These are phyloP conservation scores for Starmerella powellii DNA, from an alignment of 805 yeast genomes.

Conservation along the genomic window DNA sequence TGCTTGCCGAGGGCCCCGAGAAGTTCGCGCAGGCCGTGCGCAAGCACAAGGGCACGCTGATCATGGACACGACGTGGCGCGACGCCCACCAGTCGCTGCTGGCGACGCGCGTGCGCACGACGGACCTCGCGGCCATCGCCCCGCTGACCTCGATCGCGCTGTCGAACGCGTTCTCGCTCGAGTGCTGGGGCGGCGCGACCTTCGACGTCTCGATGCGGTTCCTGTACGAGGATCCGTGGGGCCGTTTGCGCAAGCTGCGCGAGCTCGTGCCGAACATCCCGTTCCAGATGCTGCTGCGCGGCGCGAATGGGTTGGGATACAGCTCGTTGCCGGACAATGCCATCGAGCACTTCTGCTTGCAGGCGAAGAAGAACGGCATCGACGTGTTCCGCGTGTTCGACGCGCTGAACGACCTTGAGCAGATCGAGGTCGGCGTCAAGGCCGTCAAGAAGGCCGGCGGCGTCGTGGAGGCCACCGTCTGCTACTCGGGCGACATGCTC, in stretches of 20 bases:
- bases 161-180: slow-evolving; percentile 83
- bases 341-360: slow-evolving; percentile 88
- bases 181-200: slow-evolving; percentile 99
- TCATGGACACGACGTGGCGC: slow-evolving; percentile 99
- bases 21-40: slow-evolving; percentile 83
- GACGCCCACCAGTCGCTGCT: slow-evolving; percentile 97
- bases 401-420: slow-evolving; percentile 92
- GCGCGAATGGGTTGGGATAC: slow-evolving; percentile 99
- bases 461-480: slow-evolving; percentile 95
- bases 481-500: slow-evolving; percentile 98
- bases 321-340: slow-evolving; percentile 97
- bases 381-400: slow-evolving; percentile 97
- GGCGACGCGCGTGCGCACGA: slow-evolving; percentile 94
- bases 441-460: slow-evolving; percentile 98
- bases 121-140: slow-evolving; percentile 83
- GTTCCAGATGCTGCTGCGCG: slow-evolving; percentile 97
- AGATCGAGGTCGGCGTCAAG: slow-evolving; percentile 91
- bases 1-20: slow-evolving; percentile 76
- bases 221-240: slow-evolving; percentile 99
- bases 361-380: slow-evolving; percentile 92
- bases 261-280: slow-evolving; percentile 93
- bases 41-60: slow-evolving; percentile 67
- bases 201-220: slow-evolving; percentile 98
- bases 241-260: slow-evolving; percentile 76
- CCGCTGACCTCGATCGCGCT: slow-evolving; percentile 86